phyloP scores from a whole-genome alignment of 257 asterid genomes.

The Rauvolfia tetraphylla region DNA sequence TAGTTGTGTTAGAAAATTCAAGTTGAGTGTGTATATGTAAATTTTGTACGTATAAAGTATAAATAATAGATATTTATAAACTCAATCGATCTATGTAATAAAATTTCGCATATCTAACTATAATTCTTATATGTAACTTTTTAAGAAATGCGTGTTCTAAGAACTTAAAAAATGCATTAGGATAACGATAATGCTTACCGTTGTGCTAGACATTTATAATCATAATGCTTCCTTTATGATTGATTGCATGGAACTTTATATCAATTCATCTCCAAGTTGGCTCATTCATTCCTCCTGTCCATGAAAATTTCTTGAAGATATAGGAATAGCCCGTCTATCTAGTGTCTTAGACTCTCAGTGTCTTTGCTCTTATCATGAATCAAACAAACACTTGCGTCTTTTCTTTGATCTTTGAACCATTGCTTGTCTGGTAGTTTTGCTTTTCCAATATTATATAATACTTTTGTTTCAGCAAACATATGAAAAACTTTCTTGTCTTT shows the following conservation, averaged over 20 bases:
- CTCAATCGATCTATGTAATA: no score
- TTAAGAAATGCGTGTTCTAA: no score
- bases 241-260: neutral
- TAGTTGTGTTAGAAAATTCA: no score
- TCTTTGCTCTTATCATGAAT: slow-evolving; percentile 2
- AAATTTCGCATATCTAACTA: no score
- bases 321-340: neutral
- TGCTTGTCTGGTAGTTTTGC: neutral
- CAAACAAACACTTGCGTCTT: neutral
- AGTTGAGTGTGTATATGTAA: no score
- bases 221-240: neutral
- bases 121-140: no score
- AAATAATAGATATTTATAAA: no score
- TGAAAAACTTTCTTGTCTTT: neutral
- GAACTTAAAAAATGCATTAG: no score
- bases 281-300: neutral
- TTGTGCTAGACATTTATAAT: no score
- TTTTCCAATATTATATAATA: neutral
- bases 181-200: no score
- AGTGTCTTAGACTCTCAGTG: no score
- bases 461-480: neutral
- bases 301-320: neutral
- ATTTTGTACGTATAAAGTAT: no score
- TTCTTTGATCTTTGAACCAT: neutral
- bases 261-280: neutral